Percentiles rank a stretch among this genome's conserved stretches.
These are phyloP conservation scores for Yamadazyma sp. DNA, from an alignment of 1,139 yeast genomes.

Conservation along the genomic window DNA sequence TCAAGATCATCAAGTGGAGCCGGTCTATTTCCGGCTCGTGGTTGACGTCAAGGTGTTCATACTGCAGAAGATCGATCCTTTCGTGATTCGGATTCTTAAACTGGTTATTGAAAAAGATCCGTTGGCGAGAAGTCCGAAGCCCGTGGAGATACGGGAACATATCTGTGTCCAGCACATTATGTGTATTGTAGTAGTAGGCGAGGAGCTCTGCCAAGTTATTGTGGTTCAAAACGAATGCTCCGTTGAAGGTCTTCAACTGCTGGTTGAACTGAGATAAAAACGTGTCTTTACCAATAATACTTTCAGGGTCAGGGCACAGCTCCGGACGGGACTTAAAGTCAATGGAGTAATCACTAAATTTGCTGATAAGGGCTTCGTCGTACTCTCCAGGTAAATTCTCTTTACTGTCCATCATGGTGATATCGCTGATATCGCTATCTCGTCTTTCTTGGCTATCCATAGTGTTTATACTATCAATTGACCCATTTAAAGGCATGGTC, in stretches of 20 bases:
- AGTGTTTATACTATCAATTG: conserved; percentile 16
- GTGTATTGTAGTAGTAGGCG: conserved; percentile 25
- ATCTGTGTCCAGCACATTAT: conserved; percentile 19
- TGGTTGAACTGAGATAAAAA: conserved; percentile 14
- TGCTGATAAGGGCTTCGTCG: conserved; percentile 2
- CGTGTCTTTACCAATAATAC: conserved; percentile 1
- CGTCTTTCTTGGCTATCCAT: conserved; percentile 16
- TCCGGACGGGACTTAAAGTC: conserved; percentile 4
- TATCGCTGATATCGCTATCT: conserved; percentile 17
- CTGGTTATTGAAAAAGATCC: conserved; percentile 21
- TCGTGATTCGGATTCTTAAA: conserved; percentile 14
- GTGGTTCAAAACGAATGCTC: conserved; percentile 15
- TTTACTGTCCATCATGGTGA: conserved; percentile 16
- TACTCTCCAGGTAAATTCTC: conserved; percentile 9
- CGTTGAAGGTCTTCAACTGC: conserved; percentile 12
- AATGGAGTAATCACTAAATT: conserved; percentile 3
- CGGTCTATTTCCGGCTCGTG: conserved; percentile 10
- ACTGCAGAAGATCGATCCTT: conserved; percentile 11
- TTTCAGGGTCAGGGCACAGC: too few relatives aligned
- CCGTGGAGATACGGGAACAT: conserved; percentile 44
- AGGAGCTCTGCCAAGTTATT: conserved; percentile 21
- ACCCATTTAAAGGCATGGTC: conserved; percentile 9
- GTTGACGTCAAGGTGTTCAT: conserved; percentile 9
- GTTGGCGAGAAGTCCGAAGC: conserved; percentile 25
- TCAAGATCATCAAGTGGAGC: conserved; percentile 16